Evolutionary conservation across 2,329 filamentous ascomycete genomes (phyloP).

Genomic region (Sclerotinia nivalis): DNA sequence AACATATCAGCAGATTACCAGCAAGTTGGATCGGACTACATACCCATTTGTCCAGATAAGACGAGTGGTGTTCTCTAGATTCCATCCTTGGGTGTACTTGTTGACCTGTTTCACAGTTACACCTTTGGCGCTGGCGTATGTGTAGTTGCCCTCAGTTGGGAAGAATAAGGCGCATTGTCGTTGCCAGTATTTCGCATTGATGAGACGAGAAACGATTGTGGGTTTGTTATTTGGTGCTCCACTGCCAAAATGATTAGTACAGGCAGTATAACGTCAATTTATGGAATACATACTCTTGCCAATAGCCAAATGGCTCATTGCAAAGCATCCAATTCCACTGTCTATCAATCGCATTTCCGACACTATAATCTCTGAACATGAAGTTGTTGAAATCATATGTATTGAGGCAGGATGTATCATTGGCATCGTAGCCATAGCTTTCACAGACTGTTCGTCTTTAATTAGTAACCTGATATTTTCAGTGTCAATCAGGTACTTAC

Average conservation of each 20-base stretch:
- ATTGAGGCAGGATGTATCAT: constrained; percentile 53
- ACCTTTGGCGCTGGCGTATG: constrained; percentile 50
- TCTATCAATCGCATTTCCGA: constrained; percentile 50
- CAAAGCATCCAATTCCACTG: constrained; percentile 61
- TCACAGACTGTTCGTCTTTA: constrained; percentile 46
- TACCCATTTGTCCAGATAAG: constrained; percentile 59
- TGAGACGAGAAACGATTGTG: constrained; percentile 54
- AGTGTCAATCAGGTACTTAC: constrained; percentile 42
- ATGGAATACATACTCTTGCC: constrained; percentile 49
- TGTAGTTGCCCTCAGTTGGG: constrained; percentile 51
- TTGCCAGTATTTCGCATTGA: constrained; percentile 54
- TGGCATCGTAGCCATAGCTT: constrained; percentile 49
- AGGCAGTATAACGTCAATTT: neutral
- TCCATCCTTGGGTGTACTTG: constrained; percentile 57
- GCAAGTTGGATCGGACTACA: constrained; percentile 18
- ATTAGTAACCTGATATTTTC: neutral
- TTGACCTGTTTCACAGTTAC: constrained; percentile 54
- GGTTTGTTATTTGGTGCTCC: constrained; percentile 49
- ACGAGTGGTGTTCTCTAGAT: constrained; percentile 51
- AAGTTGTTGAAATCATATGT: constrained; percentile 52
- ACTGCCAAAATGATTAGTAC: constrained; percentile 25
- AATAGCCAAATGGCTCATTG: constrained; percentile 63
- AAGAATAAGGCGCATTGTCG: constrained; percentile 58
- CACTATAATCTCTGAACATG: constrained; percentile 51
- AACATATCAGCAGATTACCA: constrained; percentile 24